Conservation (phyloP, 2,329 filamentous ascomycete species). For the Fusarium guadeloupense region DNA sequence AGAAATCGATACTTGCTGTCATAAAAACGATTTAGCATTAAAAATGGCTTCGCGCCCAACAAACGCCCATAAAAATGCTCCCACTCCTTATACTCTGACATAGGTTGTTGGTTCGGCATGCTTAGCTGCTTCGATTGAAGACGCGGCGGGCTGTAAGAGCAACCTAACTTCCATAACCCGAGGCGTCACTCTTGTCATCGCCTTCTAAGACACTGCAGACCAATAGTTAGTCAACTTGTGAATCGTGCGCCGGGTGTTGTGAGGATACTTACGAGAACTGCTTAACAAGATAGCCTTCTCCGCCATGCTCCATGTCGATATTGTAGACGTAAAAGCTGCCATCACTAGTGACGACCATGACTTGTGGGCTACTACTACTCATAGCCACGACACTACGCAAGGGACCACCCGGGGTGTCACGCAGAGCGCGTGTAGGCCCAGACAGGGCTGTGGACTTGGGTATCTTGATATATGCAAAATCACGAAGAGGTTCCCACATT, state of each 20-base stretch:
- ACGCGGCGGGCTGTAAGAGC: background rate
- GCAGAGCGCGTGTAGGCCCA: slow-evolving; percentile 35
- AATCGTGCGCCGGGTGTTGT: background rate
- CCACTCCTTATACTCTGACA: slow-evolving; percentile 3
- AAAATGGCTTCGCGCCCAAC: slow-evolving; percentile 1
- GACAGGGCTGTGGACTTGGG: slow-evolving; percentile 64
- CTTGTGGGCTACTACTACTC: slow-evolving; percentile 91
- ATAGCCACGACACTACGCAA: slow-evolving; percentile 95
- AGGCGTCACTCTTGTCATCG: slow-evolving; percentile 64
- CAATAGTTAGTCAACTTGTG: slow-evolving; percentile 7
- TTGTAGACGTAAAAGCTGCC: slow-evolving; percentile 95
- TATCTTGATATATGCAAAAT: slow-evolving; percentile 97
- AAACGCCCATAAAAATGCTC: slow-evolving; percentile 31
- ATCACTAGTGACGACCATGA: slow-evolving; percentile 98
- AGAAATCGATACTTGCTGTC: slow-evolving; percentile 5
- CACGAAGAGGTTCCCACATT: slow-evolving; percentile 94
- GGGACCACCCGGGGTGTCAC: slow-evolving; percentile 56
- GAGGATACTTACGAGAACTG: slow-evolving; percentile 81
- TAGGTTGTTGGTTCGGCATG: background rate
- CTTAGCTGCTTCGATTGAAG: background rate
- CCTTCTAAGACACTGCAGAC: slow-evolving; percentile 60
- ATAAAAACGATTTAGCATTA: background rate
- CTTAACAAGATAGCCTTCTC: slow-evolving; percentile 89
- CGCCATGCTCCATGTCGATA: slow-evolving; percentile 92
- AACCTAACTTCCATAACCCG: slow-evolving; percentile 52